phyloP scores from a whole-genome alignment of 345 rosid genomes.

The Eucalyptus pumila region DNA sequence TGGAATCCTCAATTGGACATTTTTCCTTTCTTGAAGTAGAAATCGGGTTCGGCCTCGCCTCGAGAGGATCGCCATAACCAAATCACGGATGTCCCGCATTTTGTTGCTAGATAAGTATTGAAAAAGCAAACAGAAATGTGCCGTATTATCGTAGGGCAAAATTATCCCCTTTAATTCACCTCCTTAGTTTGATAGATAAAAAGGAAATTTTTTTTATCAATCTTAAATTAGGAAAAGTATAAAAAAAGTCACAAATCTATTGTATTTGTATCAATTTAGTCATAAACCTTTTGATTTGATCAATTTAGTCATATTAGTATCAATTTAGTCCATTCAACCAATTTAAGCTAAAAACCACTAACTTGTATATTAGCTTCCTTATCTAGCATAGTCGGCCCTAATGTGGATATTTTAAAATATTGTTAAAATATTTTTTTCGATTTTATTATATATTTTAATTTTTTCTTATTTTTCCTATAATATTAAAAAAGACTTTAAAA shows the following conservation, averaged over 20 bases:
- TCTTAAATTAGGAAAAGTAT: no score
- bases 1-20: neutral
- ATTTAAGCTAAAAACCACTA: fast-evolving
- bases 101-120: neutral
- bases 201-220: neutral
- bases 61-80: neutral
- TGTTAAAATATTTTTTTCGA: no score
- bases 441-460: no score
- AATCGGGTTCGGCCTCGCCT: neutral
- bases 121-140: neutral
- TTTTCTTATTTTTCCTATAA: no score
- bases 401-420: no score
- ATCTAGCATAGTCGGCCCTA: fast-evolving
- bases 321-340: no score
- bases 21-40: neutral
- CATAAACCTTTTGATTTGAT: no score
- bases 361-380: no score
- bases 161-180: neutral
- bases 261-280: fast-evolving
- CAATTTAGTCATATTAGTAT: no score
- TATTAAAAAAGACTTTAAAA: no score
- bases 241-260: no score
- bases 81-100: neutral
- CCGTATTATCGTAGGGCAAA: neutral
- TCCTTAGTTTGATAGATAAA: neutral